A percentile compares a stretch with the other conserved stretches of the same genome.
Conservation (phyloP, 129 eudicot species). For the Centrapalus pauciflorus region DNA sequence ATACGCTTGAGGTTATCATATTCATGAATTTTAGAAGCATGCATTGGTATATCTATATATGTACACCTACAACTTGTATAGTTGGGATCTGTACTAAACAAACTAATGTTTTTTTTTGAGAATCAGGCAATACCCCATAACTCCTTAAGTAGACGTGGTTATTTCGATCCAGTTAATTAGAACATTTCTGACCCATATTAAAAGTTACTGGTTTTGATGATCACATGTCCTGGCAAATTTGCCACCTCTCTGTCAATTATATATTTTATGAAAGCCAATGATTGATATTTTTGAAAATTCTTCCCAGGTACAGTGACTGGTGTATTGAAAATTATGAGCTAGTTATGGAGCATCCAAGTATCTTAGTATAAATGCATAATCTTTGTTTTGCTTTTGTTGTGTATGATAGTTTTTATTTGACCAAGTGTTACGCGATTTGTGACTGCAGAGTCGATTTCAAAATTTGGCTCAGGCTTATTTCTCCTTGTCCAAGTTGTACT, state of each 20-base stretch:
- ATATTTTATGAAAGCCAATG: background rate
- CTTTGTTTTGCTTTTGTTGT: conserved; percentile 2
- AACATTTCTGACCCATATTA: too few species aligned
- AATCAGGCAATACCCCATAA: background rate
- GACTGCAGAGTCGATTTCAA: conserved; percentile 74
- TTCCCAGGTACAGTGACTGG: background rate
- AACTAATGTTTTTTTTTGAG: background rate
- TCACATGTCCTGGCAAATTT: too few species aligned
- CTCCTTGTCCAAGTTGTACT: conserved; percentile 98
- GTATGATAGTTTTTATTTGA: background rate
- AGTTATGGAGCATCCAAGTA: background rate
- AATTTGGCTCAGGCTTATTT: conserved; percentile 90
- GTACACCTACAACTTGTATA: background rate
- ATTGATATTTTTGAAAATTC: background rate
- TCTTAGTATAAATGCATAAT: background rate
- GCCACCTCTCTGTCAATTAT: too few species aligned
- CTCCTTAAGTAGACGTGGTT: too few species aligned
- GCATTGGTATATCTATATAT: background rate
- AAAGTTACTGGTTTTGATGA: too few species aligned
- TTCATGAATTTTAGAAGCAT: background rate
- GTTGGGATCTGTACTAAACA: background rate
- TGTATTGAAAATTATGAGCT: background rate
- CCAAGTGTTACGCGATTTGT: conserved; percentile 9
- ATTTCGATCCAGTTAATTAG: too few species aligned
- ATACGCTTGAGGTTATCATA: background rate